Conservation (phyloP, 2,329 filamentous ascomycete genomes). For the Ascochyta clinopodiicola region DNA sequence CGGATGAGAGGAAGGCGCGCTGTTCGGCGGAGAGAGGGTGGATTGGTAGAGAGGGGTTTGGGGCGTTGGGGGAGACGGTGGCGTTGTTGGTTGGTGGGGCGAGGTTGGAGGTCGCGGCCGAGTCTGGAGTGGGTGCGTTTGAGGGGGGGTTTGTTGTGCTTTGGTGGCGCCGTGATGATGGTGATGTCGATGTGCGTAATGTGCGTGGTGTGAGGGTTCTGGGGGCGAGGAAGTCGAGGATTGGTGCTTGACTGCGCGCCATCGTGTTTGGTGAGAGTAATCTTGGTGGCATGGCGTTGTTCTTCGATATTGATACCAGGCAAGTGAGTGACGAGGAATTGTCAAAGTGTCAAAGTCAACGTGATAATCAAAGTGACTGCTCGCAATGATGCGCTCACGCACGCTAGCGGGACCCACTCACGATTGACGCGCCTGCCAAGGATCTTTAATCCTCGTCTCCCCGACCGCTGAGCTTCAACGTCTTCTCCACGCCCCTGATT, state of each 20-base stretch:
- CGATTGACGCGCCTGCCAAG: slow-evolving; percentile 30
- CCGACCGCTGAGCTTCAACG: slow-evolving; percentile 27
- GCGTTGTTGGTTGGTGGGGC: slow-evolving; percentile 8
- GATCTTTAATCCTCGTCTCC: slow-evolving; percentile 26
- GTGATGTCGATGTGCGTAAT: not conserved
- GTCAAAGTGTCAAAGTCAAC: not conserved
- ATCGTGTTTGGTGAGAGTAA: slow-evolving; percentile 25
- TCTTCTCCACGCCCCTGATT: slow-evolving; percentile 27
- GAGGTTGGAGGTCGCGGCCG: not conserved
- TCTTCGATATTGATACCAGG: not conserved
- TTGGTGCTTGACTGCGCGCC: slow-evolving; percentile 19
- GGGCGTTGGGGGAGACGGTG: slow-evolving; percentile 9
- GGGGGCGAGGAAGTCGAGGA: slow-evolving; percentile 41
- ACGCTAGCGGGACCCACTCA: slow-evolving; percentile 26
- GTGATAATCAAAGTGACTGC: not conserved
- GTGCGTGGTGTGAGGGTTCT: slow-evolving; percentile 20
- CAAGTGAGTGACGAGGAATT: not conserved
- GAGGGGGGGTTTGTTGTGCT: slow-evolving; percentile 2
- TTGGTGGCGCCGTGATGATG: slow-evolving; percentile 13
- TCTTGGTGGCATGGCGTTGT: slow-evolving; percentile 23
- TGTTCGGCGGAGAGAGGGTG: slow-evolving; percentile 42
- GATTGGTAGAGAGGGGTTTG: slow-evolving; percentile 22
- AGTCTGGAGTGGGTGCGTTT: not conserved
- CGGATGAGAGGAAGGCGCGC: slow-evolving; percentile 48
- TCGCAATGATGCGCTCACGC: slow-evolving; percentile 29